Evolutionary conservation across 768 basidiomycete species (phyloP), one percentile per base, ranked within the genome.

Genomic region (Trametopsis cervina): DNA sequence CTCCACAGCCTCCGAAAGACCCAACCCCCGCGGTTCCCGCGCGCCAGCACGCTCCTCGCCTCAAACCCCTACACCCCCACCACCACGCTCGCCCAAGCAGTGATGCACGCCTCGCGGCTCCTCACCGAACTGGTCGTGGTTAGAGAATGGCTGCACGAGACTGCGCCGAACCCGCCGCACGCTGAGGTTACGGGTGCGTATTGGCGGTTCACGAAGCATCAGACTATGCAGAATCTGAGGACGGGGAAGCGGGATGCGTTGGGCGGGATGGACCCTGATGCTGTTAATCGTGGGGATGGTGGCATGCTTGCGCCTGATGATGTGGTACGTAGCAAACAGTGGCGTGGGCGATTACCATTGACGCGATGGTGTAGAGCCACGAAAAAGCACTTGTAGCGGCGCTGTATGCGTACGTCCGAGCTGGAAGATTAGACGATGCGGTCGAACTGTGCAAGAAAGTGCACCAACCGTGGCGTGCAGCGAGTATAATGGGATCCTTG

Each of bases 391-490:
- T 96, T 20, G 68, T 81, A 0, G 83, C 90, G 54, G 80, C 85
- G 0, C 61, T 98, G 18, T 95, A 88, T 64, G 78, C 82, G 21
- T 84, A 85, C 53, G 73, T 97, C 2, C 81, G 94, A 35, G 83
- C 86, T 4, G 94, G 94, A n/a, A 70, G 83, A 50, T 64, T 95
- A 23, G 88, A 88, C 10, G 84, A 89, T 10, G 95, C 93, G 0
- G 71, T 93, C 3, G 84, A 89, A 26, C 66, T 91, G 15, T 93
- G 90, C 60, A 70, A 83, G 54, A 80, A 79, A 56, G 85, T 86
- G 0, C 83, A 91, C 53, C 89, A 94, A 54, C 86, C 90, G 0
- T 97, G 94, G 95, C 75, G 92, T 20, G 90, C 91, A 2, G 91
- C 93, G 1, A 87, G 83, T 47, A 78, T 98, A 37, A 81, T 87